Evolutionary conservation across 2,329 filamentous ascomycete species (phyloP).

Genomic region (Fusarium succisae): DNA sequence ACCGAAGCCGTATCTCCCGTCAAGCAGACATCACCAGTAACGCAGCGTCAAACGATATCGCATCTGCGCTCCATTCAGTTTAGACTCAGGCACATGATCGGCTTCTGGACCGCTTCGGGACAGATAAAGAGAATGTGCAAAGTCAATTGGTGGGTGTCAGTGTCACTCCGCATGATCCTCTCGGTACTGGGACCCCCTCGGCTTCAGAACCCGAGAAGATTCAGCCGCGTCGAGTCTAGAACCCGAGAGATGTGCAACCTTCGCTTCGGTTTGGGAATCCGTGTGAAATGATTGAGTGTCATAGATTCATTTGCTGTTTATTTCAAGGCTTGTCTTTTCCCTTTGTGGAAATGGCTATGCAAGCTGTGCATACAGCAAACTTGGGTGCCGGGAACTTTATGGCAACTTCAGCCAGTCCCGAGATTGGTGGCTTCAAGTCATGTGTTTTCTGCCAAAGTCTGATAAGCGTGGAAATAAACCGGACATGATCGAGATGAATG

Average conservation of each 20-base stretch:
- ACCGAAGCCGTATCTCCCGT: neutral
- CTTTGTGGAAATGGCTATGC: neutral
- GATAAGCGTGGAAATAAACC: neutral
- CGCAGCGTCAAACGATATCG: neutral
- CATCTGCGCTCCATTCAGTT: neutral
- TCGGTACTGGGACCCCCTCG: neutral
- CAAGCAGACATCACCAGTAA: neutral
- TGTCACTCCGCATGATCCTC: neutral
- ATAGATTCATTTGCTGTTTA: neutral
- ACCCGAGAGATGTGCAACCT: neutral
- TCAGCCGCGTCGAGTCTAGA: neutral
- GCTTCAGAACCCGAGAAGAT: neutral
- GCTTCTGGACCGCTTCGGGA: neutral
- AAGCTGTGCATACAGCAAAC: neutral
- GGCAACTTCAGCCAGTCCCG: neutral
- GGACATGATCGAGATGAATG: neutral
- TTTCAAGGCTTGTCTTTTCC: neutral
- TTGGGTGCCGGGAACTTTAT: neutral
- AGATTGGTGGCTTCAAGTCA: neutral
- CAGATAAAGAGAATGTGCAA: neutral
- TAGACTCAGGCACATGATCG: constrained; percentile 1
- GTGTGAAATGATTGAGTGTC: neutral
- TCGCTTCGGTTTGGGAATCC: neutral
- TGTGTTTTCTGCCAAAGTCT: neutral
- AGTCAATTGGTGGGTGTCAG: neutral